phyloP scores from a whole-genome alignment of 2,329 filamentous ascomycete genomes.

The Fusarium compactum region DNA sequence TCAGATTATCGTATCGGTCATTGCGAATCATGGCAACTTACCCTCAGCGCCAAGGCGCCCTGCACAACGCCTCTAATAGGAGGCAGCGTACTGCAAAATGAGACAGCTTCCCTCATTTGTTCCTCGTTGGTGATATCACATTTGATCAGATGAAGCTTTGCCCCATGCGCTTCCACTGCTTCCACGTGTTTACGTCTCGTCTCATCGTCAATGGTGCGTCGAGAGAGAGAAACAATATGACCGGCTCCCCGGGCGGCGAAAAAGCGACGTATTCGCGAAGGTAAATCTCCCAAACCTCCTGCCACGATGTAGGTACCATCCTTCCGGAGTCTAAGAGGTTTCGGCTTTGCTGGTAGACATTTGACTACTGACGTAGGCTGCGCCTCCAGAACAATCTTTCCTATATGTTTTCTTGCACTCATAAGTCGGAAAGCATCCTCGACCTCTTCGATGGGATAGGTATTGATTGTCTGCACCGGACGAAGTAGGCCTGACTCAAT shows the following conservation, averaged over 20 bases:
- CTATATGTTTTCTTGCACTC: conserved; percentile 1
- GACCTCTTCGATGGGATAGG: background rate
- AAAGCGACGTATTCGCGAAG: conserved; percentile 7
- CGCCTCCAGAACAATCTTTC: background rate
- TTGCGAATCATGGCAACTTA: fast-evolving
- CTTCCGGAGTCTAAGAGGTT: background rate
- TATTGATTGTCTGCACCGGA: background rate
- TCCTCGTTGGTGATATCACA: conserved; percentile 6
- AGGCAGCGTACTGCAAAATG: background rate
- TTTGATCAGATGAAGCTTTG: background rate
- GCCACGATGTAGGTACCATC: conserved; percentile 5
- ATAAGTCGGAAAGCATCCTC: conserved; percentile 8
- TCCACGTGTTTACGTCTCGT: background rate
- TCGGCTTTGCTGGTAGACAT: background rate
- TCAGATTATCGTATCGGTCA: background rate
- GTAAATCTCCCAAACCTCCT: conserved; percentile 5
- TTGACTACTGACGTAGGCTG: background rate
- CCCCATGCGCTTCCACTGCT: conserved; percentile 1
- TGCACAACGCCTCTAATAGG: conserved; percentile 6
- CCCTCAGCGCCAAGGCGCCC: conserved; percentile 4
- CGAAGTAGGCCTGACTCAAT: background rate
- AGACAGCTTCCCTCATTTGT: background rate
- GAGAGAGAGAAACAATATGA: conserved; percentile 12
- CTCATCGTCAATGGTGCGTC: conserved; percentile 6
- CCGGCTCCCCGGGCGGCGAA: conserved; percentile 8